Evolutionary conservation across 208 protist species (phyloP).

Genomic region (Acanthamoeba castellanii): DNA sequence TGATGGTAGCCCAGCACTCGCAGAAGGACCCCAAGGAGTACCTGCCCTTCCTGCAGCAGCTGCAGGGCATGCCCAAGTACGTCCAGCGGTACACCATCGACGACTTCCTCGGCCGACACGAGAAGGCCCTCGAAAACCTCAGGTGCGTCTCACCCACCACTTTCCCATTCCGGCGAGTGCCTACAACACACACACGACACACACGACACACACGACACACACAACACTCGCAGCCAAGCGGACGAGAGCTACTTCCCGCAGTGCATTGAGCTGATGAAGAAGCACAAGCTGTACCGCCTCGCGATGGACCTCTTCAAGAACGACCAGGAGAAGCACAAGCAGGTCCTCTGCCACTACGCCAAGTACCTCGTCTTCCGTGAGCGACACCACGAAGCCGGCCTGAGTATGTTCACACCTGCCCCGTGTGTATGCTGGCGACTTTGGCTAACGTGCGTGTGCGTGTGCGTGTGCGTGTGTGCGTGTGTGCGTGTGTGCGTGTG

Average conservation of each 20-base stretch:
- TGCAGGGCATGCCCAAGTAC: slow-evolving; percentile 77
- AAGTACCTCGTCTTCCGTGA: slow-evolving; percentile 47
- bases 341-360: slow-evolving; percentile 65
- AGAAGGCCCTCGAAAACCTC: slow-evolving; percentile 79
- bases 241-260: slow-evolving; percentile 22
- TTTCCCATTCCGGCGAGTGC: not conserved
- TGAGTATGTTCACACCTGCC: not conserved
- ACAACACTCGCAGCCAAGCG: not conserved
- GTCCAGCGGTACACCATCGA: slow-evolving; percentile 85
- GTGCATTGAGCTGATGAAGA: slow-evolving; percentile 69
- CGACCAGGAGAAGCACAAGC: slow-evolving; percentile 26
- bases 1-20: slow-evolving; percentile 88
- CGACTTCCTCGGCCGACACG: slow-evolving; percentile 76
- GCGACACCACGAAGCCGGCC: slow-evolving; percentile 65
- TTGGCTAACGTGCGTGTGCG: not conserved
- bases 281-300: slow-evolving; percentile 62
- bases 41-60: slow-evolving; percentile 82
- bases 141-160: not conserved
- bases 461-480: not conserved
- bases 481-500: no score
- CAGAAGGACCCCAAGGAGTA: slow-evolving; percentile 89
- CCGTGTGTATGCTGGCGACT: no score
- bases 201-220: not conserved
- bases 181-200: not conserved
- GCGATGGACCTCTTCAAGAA: slow-evolving; percentile 63